Conservation (phyloP, 2,329 filamentous ascomycete genomes). For the Colletotrichum sp. region DNA sequence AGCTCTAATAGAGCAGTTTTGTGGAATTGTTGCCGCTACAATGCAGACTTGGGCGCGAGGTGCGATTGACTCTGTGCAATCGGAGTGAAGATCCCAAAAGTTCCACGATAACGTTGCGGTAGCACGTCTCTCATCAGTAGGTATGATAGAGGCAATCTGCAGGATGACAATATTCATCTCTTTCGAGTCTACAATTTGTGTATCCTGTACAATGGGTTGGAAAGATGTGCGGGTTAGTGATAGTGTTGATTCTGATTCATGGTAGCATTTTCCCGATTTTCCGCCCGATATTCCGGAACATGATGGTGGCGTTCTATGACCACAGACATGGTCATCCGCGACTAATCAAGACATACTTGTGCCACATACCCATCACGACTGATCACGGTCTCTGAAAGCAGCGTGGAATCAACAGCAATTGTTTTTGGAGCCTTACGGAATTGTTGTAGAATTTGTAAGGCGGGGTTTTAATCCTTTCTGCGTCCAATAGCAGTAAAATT, state of each 20-base stretch:
- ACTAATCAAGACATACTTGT: neutral
- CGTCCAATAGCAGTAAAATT: fast-evolving
- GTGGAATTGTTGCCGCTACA: neutral
- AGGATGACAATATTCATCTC: neutral
- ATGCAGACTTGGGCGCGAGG: neutral
- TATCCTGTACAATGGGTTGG: too few species aligned
- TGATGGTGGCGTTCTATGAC: neutral
- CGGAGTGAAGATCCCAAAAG: neutral
- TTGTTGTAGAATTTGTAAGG: neutral
- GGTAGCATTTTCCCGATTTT: neutral
- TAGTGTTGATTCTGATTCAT: neutral
- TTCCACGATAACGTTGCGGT: neutral
- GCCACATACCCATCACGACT: neutral
- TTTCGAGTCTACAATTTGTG: too few species aligned
- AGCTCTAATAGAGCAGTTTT: neutral
- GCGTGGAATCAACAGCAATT: fast-evolving
- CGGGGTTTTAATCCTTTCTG: fast-evolving
- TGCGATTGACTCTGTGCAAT: fast-evolving
- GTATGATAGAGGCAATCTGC: too few species aligned
- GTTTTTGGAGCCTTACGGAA: neutral
- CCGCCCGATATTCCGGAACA: neutral
- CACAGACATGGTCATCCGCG: neutral
- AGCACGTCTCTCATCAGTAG: neutral
- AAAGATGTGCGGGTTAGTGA: neutral
- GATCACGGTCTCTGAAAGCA: neutral